A percentile compares a stretch with the other conserved stretches of the same genome.
Evolutionary conservation across 2,329 filamentous ascomycete species (phyloP).

Genomic region (Pseudocercospora fuligena): DNA sequence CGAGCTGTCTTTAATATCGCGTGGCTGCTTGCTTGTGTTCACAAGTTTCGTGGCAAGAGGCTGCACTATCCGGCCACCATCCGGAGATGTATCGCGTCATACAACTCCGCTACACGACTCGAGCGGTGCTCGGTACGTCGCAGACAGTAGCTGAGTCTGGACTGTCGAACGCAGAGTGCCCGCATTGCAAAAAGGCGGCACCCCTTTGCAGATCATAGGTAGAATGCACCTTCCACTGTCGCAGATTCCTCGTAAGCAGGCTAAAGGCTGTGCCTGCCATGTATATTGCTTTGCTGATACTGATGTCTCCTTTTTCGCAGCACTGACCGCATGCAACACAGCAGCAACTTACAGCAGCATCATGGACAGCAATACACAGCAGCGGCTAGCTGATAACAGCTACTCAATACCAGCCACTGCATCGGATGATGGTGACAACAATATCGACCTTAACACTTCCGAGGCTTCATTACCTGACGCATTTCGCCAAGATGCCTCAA

Average conservation of each 20-base stretch:
- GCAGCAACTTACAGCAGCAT: not conserved
- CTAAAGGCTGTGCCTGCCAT: not conserved
- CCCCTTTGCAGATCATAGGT: not conserved
- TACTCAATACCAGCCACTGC: not conserved
- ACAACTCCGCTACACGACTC: not conserved
- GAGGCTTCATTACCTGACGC: not conserved
- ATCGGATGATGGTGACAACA: not conserved
- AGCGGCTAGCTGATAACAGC: not conserved
- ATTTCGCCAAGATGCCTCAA: not conserved
- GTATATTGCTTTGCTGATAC: not conserved
- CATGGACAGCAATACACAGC: not conserved
- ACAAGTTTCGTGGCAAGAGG: not conserved
- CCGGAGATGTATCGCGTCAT: not conserved
- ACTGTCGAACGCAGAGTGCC: not conserved
- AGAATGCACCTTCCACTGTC: not conserved
- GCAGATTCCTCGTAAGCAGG: not conserved
- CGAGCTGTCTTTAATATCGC: not conserved
- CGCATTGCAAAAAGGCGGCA: not conserved
- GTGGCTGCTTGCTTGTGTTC: not conserved
- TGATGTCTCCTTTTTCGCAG: not conserved
- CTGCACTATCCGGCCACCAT: not conserved
- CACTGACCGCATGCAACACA: not conserved
- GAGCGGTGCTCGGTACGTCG: not conserved
- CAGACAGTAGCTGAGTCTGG: not conserved
- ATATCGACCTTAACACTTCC: not conserved